phyloP scores from a whole-genome alignment of 441 rosid genomes.

The Metrosideros polymorpha region DNA sequence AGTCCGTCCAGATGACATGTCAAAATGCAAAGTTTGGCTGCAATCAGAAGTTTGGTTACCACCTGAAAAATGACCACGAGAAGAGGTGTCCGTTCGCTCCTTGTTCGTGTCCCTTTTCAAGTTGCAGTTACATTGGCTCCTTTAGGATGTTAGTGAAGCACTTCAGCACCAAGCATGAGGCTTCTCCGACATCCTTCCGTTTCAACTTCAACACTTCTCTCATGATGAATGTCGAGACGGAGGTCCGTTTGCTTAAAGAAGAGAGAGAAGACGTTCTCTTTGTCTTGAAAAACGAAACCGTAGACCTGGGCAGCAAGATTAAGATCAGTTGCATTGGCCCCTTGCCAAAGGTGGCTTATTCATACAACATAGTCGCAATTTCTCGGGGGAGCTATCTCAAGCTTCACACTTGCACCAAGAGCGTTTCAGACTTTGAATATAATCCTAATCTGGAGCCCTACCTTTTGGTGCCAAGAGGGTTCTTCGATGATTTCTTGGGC shows the following conservation, averaged over 20 bases:
- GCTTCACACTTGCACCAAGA: not conserved
- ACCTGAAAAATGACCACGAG: conserved; percentile 31
- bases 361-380: not conserved
- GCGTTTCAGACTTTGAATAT: not conserved
- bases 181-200: not conserved
- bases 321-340: conserved; percentile 26
- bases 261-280: conserved; percentile 20
- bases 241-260: conserved; percentile 1
- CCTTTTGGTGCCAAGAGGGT: not conserved
- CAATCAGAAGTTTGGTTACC: conserved; percentile 16
- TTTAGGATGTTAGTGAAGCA: conserved; percentile 29
- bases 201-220: conserved; percentile 1
- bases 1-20: conserved; percentile 38
- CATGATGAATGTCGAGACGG: conserved; percentile 8
- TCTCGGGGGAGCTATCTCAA: not conserved
- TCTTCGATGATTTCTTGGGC: not conserved
- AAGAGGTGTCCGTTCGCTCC: conserved; percentile 32
- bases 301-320: conserved; percentile 13
- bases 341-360: not conserved
- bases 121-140: conserved; percentile 33
- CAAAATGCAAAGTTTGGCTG: conserved; percentile 37
- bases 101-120: conserved; percentile 37
- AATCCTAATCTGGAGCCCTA: not conserved
- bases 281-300: conserved; percentile 10
- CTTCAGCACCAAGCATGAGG: conserved; percentile 18